Evolutionary conservation across 306 rosid species (phyloP), one percentile per base, ranked within the genome.

Genomic region (Betula pendula): DNA sequence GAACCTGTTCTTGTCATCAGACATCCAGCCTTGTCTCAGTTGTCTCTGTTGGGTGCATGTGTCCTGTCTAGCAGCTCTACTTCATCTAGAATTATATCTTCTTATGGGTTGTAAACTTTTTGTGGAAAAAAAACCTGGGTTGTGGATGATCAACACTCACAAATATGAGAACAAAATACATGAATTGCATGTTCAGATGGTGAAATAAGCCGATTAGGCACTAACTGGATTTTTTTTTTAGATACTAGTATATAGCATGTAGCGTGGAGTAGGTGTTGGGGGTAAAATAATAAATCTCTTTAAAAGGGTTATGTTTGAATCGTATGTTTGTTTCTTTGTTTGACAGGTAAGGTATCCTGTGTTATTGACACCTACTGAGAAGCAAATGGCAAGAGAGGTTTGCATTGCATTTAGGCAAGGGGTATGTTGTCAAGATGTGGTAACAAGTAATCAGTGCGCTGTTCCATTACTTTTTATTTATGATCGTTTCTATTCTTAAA

Each of bases 351-450:
- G 99, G 83, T 95, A 92, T 88, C 99, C 99, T 51, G 99, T 95
- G 73, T 85, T 95, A 80, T 80, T 95, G 81, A 92, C 96, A 79
- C 99, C 99, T 56, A 77, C 81, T 35, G 99, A 95, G 87, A 95
- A 95, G 88, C 96, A 95, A 86, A 91, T 95, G 98, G 96, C 99
- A 43, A 92, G 97, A 85, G 94, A 95, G 31, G 99, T 95, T 73
- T 92, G 97, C 88, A 81, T 82, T 78, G 97, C 99, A 63, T 95
- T 95, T 87, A 89, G 92, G 78, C 99, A 95, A 92, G 84, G 88
- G 92, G 99, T 95, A 92, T 70, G 97, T 79, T 70, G 25, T 82
- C 55, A 67, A 38, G 65, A 68, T 76, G 55, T 73, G 72, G 72
- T 68, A 53, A 59, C 71, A 52, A 42, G 20, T 20, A 40, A 24